These are phyloP conservation scores for Leccinum griseonigrum DNA, from an alignment of 1,284 basidiomycete species.

Conservation along the genomic window DNA sequence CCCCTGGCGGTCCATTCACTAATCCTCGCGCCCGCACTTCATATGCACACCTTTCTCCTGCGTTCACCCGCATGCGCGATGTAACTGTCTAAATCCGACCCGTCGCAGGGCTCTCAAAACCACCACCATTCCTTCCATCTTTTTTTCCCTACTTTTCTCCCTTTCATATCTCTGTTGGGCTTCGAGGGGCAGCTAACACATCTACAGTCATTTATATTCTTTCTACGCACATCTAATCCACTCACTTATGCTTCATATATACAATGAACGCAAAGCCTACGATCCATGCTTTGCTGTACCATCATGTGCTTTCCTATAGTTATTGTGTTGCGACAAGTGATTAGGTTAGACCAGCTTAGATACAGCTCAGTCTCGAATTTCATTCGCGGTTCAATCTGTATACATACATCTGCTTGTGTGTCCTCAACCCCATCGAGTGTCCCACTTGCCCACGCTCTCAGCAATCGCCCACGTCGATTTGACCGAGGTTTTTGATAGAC, in stretches of 20 bases:
- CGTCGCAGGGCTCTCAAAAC: constrained; percentile 2
- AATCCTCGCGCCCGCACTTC: constrained; percentile 50
- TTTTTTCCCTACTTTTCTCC: background rate
- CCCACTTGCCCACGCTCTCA: constrained; percentile 49
- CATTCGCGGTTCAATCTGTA: constrained; percentile 10
- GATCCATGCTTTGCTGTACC: constrained; percentile 31
- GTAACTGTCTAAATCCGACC: constrained; percentile 22
- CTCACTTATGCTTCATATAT: constrained; percentile 38
- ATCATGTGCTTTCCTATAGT: constrained; percentile 35
- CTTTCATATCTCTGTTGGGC: constrained; percentile 9
- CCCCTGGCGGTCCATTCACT: constrained; percentile 40
- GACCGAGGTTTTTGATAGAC: constrained; percentile 27
- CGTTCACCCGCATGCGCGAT: constrained; percentile 32
- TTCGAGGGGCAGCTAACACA: constrained; percentile 12
- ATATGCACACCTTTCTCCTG: constrained; percentile 42
- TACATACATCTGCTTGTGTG: background rate
- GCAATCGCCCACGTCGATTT: constrained; percentile 39
- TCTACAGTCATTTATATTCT: constrained; percentile 26
- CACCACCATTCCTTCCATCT: background rate
- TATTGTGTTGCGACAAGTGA: constrained; percentile 29
- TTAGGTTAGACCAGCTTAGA: constrained; percentile 29
- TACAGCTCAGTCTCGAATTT: constrained; percentile 16
- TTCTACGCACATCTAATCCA: constrained; percentile 33
- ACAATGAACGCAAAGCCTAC: constrained; percentile 26
- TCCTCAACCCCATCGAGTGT: constrained; percentile 49